These are phyloP conservation scores for Violaceomyces palustris DNA, from an alignment of 1,284 basidiomycete genomes.

Conservation along the genomic window DNA sequence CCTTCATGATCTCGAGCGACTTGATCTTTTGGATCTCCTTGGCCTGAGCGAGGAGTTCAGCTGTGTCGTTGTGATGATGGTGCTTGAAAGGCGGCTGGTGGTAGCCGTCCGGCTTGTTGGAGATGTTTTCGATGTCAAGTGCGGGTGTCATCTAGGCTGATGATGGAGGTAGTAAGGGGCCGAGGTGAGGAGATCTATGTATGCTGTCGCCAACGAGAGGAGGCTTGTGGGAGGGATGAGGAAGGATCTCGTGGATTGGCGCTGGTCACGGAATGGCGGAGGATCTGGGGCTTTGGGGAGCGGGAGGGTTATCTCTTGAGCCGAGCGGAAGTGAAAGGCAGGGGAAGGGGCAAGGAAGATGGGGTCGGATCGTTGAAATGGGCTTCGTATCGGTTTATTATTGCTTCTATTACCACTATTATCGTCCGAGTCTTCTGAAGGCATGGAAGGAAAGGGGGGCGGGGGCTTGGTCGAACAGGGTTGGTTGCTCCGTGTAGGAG, in stretches of 20 bases:
- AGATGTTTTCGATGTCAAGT: constrained; percentile 24
- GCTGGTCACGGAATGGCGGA: no score
- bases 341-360: constrained; percentile 2
- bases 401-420: constrained; percentile 34
- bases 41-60: constrained; percentile 25
- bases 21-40: constrained; percentile 29
- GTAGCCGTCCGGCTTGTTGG: constrained; percentile 13
- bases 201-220: constrained; percentile 7
- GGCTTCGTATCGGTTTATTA: constrained; percentile 3
- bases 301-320: constrained; percentile 20
- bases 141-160: constrained; percentile 34
- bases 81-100: constrained; percentile 9
- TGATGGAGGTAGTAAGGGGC: constrained; percentile 31
- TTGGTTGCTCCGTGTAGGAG: constrained; percentile 33
- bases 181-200: constrained; percentile 24
- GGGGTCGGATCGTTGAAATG: constrained; percentile 7
- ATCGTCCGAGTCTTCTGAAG: constrained; percentile 41
- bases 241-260: not conserved
- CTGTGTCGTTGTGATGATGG: constrained; percentile 21
- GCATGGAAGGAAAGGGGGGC: constrained; percentile 30
- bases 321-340: constrained; percentile 10
- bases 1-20: constrained; percentile 26
- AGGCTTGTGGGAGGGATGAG: constrained; percentile 12
- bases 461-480: constrained; percentile 22
- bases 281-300: constrained; percentile 33